Evolutionary conservation across 148 eudicot species (phyloP), one percentile per base, ranked within the genome.

Genomic region (Pouteria glomerata): DNA sequence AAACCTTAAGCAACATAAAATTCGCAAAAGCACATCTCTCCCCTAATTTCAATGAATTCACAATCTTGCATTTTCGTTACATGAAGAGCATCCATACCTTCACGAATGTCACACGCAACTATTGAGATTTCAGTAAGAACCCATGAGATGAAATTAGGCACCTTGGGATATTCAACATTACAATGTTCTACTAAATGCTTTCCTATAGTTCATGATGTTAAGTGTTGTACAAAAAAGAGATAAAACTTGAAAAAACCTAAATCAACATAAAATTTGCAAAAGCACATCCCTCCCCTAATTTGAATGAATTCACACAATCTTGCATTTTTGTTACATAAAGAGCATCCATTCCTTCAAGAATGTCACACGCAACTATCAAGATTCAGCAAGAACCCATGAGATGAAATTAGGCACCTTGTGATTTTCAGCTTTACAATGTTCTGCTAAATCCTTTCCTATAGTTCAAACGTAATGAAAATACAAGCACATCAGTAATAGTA

Each of bases 111-210:
- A 61, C 99, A 95, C 16, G 97, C 99, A 61, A 92, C 96, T 69
- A 95, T 82, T 33, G 97, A 76, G 57, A 88, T 81, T 89, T 95
- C 99, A 70, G 99, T 96, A 73, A 95, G 84, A 80, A 95, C 60
- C 99, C 99, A 95, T 73, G 92, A 75, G 66, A 92, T 82, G 67
- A 89, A 92, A 72, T 95, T 95, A 21, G 99, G 93, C 82, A 87
- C 84, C 75, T 77, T 92, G 26, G 96, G 79, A 80, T 95, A 95
- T 72, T 95, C 97, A 58, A 68, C 70, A 67, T 88, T 84, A 70
- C 99, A 95, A 76, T 95, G 99, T 83, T 95, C 99, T n/a, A 97
- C 99, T 80, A 95, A 78, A 87, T 95, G 99, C 80, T 92, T 95
- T 70, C 99, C 99, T 95, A 82, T 45, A 80, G 68, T 15, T 48